Percentiles rank a stretch among this genome's conserved stretches.
phyloP scores from a whole-genome alignment of 2,329 filamentous ascomycete genomes.

The Elsinoe australis region DNA sequence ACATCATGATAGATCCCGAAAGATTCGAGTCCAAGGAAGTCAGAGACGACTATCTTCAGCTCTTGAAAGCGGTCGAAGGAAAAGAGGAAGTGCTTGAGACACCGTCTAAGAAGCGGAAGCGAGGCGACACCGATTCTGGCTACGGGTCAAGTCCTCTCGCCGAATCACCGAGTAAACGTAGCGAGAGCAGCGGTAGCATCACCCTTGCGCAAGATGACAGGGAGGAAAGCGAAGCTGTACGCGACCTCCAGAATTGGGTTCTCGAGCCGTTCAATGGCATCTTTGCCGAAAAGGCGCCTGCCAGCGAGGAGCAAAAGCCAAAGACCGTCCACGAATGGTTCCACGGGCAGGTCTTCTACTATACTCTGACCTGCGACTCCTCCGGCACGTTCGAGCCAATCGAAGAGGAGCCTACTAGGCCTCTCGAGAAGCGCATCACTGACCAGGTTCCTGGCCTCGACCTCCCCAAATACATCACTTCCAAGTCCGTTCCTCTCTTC shows the following conservation, averaged over 20 bases:
- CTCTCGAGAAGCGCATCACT: constrained; percentile 22
- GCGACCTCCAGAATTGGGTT: constrained; percentile 28
- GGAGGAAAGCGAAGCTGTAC: constrained; percentile 21
- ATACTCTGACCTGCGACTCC: constrained; percentile 23
- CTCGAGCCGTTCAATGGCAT: constrained; percentile 23
- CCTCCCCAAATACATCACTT: constrained; percentile 31
- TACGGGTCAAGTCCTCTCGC: constrained; percentile 14
- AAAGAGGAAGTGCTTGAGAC: constrained; percentile 17
- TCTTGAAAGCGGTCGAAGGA: constrained; percentile 23
- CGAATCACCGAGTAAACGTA: constrained; percentile 2
- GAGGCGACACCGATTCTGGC: constrained; percentile 15
- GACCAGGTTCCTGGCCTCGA: constrained; percentile 26
- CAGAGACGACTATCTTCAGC: constrained; percentile 22
- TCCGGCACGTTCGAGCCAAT: constrained; percentile 24
- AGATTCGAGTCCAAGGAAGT: constrained; percentile 22
- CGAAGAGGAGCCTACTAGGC: constrained; percentile 22
- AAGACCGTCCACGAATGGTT: constrained; percentile 30
- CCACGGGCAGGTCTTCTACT: constrained; percentile 27
- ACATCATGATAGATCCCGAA: constrained; percentile 28
- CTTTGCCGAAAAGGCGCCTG: constrained; percentile 20
- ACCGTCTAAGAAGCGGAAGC: constrained; percentile 9
- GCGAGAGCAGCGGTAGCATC: constrained; percentile 17
- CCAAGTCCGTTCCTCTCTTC: constrained; percentile 25
- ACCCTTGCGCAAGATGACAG: constrained; percentile 19
- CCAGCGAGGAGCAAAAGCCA: constrained; percentile 11